These are phyloP conservation scores for Neurospora africana DNA, from an alignment of 495 filamentous ascomycete species.

Conservation along the genomic window DNA sequence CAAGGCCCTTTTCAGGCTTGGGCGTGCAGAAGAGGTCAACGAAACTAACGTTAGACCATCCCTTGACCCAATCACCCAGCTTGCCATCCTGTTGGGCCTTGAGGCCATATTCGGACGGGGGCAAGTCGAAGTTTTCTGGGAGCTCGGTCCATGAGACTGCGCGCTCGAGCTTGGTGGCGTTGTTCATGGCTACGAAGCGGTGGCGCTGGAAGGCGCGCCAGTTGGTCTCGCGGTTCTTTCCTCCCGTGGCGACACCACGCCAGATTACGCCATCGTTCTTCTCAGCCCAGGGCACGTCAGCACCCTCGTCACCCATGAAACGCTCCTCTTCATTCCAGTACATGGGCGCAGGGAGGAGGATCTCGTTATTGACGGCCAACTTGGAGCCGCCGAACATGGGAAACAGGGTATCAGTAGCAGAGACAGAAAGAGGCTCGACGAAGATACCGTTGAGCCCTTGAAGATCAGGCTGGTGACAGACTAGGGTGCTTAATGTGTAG, in stretches of 20 bases:
- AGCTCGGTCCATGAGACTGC: constrained; percentile 25
- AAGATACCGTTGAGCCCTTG: constrained; percentile 59
- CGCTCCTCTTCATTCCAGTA: constrained; percentile 60
- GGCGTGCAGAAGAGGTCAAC: constrained; percentile 32
- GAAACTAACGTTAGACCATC: constrained; percentile 32
- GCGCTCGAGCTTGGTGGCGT: constrained; percentile 44
- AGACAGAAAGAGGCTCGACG: constrained; percentile 50
- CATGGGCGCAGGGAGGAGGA: constrained; percentile 68
- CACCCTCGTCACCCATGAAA: constrained; percentile 52
- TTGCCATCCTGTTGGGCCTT: constrained; percentile 14
- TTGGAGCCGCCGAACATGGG: constrained; percentile 72
- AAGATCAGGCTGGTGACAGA: constrained; percentile 53
- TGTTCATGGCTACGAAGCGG: constrained; percentile 60
- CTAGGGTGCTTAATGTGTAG: constrained; percentile 52
- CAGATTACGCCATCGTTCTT: constrained; percentile 51
- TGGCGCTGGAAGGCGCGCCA: constrained; percentile 65
- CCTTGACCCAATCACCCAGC: constrained; percentile 27
- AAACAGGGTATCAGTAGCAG: constrained; percentile 45
- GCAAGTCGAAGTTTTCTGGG: constrained; percentile 28
- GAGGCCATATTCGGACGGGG: constrained; percentile 23
- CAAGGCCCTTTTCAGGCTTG: constrained; percentile 16
- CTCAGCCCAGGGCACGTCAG: constrained; percentile 37
- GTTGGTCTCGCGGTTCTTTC: constrained; percentile 49
- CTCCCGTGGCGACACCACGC: constrained; percentile 63
- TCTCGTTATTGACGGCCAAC: constrained; percentile 68